phyloP scores from a whole-genome alignment of 495 filamentous ascomycete species.

The Trichoderma reesei region DNA sequence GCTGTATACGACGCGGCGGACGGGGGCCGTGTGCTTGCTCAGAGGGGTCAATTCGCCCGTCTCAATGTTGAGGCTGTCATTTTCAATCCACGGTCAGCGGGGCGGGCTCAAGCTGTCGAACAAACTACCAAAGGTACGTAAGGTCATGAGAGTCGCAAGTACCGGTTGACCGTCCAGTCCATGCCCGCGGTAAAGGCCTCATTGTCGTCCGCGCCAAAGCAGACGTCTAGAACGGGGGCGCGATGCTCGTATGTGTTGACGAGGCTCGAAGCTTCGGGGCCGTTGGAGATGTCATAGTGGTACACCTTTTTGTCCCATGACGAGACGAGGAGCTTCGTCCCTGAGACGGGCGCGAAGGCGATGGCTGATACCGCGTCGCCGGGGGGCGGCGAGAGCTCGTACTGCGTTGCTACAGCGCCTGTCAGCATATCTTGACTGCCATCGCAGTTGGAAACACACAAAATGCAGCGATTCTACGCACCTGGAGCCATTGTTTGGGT shows the following conservation, averaged over 20 bases:
- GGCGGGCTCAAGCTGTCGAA: not conserved
- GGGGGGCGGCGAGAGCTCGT: conserved; percentile 67
- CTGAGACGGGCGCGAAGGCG: conserved; percentile 62
- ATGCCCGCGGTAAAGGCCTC: conserved; percentile 78
- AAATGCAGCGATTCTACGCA: conserved; percentile 9
- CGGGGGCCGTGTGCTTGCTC: conserved; percentile 66
- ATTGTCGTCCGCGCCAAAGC: conserved; percentile 71
- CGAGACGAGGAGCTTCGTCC: conserved; percentile 68
- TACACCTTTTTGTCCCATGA: conserved; percentile 94
- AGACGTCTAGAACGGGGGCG: conserved; percentile 82
- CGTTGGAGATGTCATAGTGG: conserved; percentile 61
- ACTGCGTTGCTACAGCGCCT: conserved; percentile 43
- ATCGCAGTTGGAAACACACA: not conserved
- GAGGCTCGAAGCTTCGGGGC: conserved; percentile 50
- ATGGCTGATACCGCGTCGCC: conserved; percentile 79
- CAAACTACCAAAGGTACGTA: too few relatives aligned
- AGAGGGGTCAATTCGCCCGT: conserved; percentile 63
- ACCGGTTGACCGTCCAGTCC: conserved; percentile 78
- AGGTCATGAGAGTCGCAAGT: conserved; percentile 7
- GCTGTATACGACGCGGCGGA: conserved; percentile 76
- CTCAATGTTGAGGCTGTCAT: conserved; percentile 58
- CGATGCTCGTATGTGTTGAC: conserved; percentile 67
- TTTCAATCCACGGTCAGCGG: conserved; percentile 22
- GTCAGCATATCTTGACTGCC: conserved; percentile 11
- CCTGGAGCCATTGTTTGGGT: conserved; percentile 19